Conservation (phyloP, 2,329 filamentous ascomycete species). For the Ophiostoma novo-ulmi region DNA sequence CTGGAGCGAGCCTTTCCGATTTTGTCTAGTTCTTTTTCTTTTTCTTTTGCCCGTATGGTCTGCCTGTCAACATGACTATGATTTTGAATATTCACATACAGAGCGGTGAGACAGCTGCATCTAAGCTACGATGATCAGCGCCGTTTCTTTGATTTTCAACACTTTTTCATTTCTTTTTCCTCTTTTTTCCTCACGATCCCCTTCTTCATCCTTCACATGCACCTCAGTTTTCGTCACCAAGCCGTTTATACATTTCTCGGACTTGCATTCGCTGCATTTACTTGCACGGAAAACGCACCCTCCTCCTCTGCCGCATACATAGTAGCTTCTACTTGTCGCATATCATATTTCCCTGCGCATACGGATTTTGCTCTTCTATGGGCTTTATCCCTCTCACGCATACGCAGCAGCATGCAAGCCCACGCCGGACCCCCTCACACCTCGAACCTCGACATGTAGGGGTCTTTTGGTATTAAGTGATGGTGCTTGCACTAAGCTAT, state of each 20-base stretch:
- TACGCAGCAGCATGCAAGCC: conserved; percentile 17
- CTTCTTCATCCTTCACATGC: background rate
- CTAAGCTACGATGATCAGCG: background rate
- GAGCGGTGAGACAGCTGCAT: conserved; percentile 10
- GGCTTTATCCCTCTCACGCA: conserved; percentile 2
- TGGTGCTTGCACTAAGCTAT: background rate
- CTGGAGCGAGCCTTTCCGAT: background rate
- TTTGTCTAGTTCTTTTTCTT: background rate
- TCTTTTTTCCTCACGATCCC: conserved; percentile 2
- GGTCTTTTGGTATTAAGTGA: background rate
- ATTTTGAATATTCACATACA: background rate
- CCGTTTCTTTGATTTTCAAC: background rate
- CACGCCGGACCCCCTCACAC: conserved; percentile 8
- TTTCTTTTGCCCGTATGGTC: background rate
- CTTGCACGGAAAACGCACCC: background rate
- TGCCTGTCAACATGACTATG: background rate
- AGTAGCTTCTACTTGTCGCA: background rate
- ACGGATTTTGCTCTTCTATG: background rate
- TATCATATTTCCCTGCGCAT: background rate
- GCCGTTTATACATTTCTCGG: background rate
- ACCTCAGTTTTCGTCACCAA: background rate
- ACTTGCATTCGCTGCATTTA: background rate
- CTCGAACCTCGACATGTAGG: background rate
- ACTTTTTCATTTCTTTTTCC: conserved; percentile 1
- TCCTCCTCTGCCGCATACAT: background rate